Evolutionary conservation across 768 basidiomycete genomes (phyloP), one percentile per base, ranked within the genome.

Genomic region (Suillus cothurnatus): DNA sequence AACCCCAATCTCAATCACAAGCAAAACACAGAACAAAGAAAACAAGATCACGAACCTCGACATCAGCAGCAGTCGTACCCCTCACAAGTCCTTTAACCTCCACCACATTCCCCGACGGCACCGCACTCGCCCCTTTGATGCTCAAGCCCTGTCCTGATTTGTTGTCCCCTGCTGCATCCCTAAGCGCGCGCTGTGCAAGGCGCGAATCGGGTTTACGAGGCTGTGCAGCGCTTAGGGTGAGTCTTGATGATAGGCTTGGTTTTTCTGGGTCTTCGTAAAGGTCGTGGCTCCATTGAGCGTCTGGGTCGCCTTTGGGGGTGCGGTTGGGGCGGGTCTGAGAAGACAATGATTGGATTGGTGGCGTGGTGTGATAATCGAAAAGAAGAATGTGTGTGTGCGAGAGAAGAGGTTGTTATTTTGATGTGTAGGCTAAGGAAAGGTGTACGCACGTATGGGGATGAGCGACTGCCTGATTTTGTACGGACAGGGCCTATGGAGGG

Each of bases 51-150:
- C 14, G 36, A 9, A 78, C 75, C 69, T 87, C 85, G 57, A 95
- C 93, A 74, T 95, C 93, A 19, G 90, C 92, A 19, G 90, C 83
- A 9, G 90, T 93, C 31, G 93, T 94, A 2, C 93, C 93, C 14
- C 78, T 77, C 12, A 89, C 90, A 28, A 95, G 77, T 4, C 91
- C 92, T 4, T 86, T 81, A 28, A 95, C 88, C 72, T 93, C 86
- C 0, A 95, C 87, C 41, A 90, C 86, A 69, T 91, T 92, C 19
- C 88, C 87, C 32, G 71, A 74, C 47, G 82, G 77, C 32, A 75
- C 69, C 1, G 79, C 69, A 72, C 86, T 81, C 11, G 91, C 91
- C 17, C 91, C 91, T 74, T 91, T 91, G 77, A 93, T 92, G 36
- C 81, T 82, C 17, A 92, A 73, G 26, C 80, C 77, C 64, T 19